Percentiles rank a stretch among this genome's conserved stretches.
Evolutionary conservation across 202 grass and related monocot genomes (phyloP).

Genomic region (Eragrostis tef): DNA sequence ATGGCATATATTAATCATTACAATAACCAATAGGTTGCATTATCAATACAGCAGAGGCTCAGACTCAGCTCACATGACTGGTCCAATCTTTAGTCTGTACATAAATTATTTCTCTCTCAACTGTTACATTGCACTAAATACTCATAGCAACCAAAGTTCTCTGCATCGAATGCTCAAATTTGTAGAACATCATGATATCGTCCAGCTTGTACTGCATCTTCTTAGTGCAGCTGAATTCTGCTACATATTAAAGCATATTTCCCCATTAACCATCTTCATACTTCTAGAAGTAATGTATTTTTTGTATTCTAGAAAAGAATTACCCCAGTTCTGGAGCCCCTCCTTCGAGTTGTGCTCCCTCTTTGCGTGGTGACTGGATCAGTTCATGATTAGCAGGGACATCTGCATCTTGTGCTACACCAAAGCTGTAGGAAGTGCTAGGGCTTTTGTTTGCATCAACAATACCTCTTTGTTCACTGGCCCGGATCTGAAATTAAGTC

Average conservation of each 20-base stretch:
- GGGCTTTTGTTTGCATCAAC: slow-evolving; percentile 41
- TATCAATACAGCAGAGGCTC: neutral
- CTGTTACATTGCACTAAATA: slow-evolving; percentile 14
- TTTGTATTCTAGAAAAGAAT: slow-evolving; percentile 45
- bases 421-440: slow-evolving; percentile 47
- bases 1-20: slow-evolving; percentile 16
- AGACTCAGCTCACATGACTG: neutral
- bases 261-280: slow-evolving; percentile 34
- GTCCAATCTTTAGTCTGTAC: slow-evolving; percentile 18
- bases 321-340: slow-evolving; percentile 57
- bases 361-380: slow-evolving; percentile 39
- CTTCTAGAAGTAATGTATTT: slow-evolving; percentile 12
- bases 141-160: slow-evolving; percentile 14
- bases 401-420: slow-evolving; percentile 39
- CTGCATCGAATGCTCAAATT: neutral
- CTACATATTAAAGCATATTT: slow-evolving; percentile 44
- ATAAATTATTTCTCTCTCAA: neutral
- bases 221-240: slow-evolving; percentile 56
- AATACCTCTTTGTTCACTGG: slow-evolving; percentile 38
- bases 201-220: slow-evolving; percentile 20
- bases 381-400: slow-evolving; percentile 43
- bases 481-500: slow-evolving; percentile 48
- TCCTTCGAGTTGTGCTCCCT: slow-evolving; percentile 7
- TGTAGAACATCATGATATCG: neutral
- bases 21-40: slow-evolving; percentile 25